Percentiles rank a stretch among this genome's conserved stretches.
These are phyloP conservation scores for Phallus indusiatus DNA, from an alignment of 768 basidiomycete genomes.

Conservation along the genomic window DNA sequence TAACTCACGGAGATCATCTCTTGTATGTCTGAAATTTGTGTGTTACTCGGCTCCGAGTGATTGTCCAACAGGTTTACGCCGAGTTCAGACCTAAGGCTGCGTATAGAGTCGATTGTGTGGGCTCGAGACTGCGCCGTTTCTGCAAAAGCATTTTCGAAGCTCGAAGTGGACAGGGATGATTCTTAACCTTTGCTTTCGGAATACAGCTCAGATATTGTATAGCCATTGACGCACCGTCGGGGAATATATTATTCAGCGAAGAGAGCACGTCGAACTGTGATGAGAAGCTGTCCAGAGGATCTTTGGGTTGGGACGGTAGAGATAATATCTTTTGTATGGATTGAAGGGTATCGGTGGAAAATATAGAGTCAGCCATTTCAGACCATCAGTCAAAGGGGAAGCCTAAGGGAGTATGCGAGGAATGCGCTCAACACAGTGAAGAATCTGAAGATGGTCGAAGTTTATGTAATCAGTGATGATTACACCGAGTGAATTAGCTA, in stretches of 20 bases:
- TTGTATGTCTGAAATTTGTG: slow-evolving; percentile 80
- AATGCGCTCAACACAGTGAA: too few species aligned
- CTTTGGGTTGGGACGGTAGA: slow-evolving; percentile 32
- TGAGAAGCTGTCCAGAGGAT: slow-evolving; percentile 38
- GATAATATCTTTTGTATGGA: slow-evolving; percentile 66
- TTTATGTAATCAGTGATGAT: too few species aligned
- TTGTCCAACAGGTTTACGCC: neutral
- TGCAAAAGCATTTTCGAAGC: slow-evolving; percentile 58
- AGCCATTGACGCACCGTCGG: slow-evolving; percentile 50
- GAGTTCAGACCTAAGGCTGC: slow-evolving; percentile 55
- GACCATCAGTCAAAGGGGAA: neutral
- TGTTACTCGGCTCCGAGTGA: slow-evolving; percentile 45
- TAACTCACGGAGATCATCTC: slow-evolving; percentile 84
- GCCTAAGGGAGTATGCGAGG: too few species aligned
- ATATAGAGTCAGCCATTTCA: slow-evolving; percentile 31
- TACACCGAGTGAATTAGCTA: too few species aligned
- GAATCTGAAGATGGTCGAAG: too few species aligned
- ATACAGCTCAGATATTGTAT: neutral
- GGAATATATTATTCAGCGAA: slow-evolving; percentile 60
- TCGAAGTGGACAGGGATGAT: slow-evolving; percentile 49
- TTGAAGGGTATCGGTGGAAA: slow-evolving; percentile 58
- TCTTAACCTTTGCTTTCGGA: slow-evolving; percentile 37
- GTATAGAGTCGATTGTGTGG: slow-evolving; percentile 66
- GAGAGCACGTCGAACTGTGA: slow-evolving; percentile 13
- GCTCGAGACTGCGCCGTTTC: slow-evolving; percentile 58